Percentiles rank a stretch among this genome's conserved stretches.
Evolutionary conservation across 2,329 filamentous ascomycete species (phyloP).

Genomic region (Colletotrichum euphorbiae): DNA sequence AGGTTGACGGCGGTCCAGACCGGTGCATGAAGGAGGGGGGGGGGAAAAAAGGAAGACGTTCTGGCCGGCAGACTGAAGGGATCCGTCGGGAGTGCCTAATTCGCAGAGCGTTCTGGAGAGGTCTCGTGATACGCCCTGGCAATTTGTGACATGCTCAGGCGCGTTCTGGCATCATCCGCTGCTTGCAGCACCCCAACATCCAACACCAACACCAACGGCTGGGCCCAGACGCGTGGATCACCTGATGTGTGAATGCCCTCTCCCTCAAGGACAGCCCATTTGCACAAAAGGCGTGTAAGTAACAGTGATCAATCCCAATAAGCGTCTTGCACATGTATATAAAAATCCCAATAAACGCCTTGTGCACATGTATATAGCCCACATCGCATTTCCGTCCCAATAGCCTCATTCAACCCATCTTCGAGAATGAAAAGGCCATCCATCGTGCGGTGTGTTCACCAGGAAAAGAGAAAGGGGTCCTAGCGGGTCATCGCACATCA

Average conservation of each 20-base stretch:
- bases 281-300: background rate
- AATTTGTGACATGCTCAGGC: background rate
- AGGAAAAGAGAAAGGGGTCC: background rate
- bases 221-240: background rate
- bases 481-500: slow-evolving; percentile 19
- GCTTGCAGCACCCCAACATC: background rate
- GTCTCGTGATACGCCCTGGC: background rate
- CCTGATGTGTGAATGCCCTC: background rate
- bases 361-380: too few relatives aligned
- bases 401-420: background rate
- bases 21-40: slow-evolving; percentile 10
- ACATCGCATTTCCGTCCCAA: background rate
- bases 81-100: background rate
- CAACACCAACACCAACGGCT: background rate
- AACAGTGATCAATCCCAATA: background rate
- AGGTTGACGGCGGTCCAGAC: slow-evolving; percentile 14
- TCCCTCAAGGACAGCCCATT: background rate
- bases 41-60: background rate
- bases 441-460: too few relatives aligned
- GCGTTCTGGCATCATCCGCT: background rate
- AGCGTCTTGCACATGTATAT: background rate
- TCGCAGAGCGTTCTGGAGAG: too few relatives aligned
- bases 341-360: background rate
- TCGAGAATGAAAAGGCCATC: background rate
- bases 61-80: background rate